These are phyloP conservation scores for Ephemerocybe angulata DNA, from an alignment of 768 basidiomycete species.

Conservation along the genomic window DNA sequence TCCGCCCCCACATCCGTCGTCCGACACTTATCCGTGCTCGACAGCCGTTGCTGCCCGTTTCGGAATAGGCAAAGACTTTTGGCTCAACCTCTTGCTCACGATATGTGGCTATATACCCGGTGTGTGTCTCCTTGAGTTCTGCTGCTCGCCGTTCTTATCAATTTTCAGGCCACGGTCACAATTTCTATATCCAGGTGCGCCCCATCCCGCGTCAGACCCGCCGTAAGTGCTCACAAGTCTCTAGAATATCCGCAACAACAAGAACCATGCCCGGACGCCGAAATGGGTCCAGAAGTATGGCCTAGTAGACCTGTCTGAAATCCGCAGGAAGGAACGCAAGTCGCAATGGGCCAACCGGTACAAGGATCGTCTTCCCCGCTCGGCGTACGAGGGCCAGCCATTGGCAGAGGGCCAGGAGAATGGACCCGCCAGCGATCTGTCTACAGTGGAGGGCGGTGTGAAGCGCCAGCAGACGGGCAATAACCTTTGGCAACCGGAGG, in stretches of 20 bases:
- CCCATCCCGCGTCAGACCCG: not conserved
- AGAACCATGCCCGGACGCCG: slow-evolving; percentile 87
- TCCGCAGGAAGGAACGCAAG: slow-evolving; percentile 72
- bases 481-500: slow-evolving; percentile 69
- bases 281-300: slow-evolving; percentile 93
- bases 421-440: slow-evolving; percentile 39
- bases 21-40: slow-evolving; percentile 9
- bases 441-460: slow-evolving; percentile 30
- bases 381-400: slow-evolving; percentile 65
- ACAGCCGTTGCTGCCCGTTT: slow-evolving; percentile 91
- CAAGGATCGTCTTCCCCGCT: slow-evolving; percentile 71
- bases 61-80: slow-evolving; percentile 88
- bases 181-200: slow-evolving; percentile 83
- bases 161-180: slow-evolving; percentile 76
- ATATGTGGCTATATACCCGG: slow-evolving; percentile 90
- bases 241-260: slow-evolving; percentile 94
- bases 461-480: slow-evolving; percentile 40
- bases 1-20: slow-evolving; percentile 2
- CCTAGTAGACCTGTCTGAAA: slow-evolving; percentile 76
- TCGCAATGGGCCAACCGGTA: slow-evolving; percentile 88
- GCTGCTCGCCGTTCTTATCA: slow-evolving; percentile 4
- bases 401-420: slow-evolving; percentile 78
- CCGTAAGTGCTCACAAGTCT: slow-evolving; percentile 6
- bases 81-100: slow-evolving; percentile 84
- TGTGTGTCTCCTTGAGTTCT: slow-evolving; percentile 22